These are phyloP conservation scores for Solanum peruvianum DNA, from an alignment of 257 asterid species.

Conservation along the genomic window DNA sequence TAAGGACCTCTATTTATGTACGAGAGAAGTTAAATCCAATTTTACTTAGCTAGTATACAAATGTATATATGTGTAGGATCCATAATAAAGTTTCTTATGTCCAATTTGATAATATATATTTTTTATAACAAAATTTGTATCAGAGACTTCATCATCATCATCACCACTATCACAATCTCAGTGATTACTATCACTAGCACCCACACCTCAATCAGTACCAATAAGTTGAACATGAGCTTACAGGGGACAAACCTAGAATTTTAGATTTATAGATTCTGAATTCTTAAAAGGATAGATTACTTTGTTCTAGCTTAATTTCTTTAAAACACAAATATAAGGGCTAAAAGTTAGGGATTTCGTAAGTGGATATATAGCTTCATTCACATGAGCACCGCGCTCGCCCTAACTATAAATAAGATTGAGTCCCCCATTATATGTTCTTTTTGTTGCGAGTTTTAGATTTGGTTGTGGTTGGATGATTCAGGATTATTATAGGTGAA, in stretches of 20 bases:
- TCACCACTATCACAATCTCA: neutral
- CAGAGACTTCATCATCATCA: too few relatives aligned
- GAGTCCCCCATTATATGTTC: neutral
- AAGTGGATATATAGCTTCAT: neutral
- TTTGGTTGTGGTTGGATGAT: neutral
- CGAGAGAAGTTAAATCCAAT: too few relatives aligned
- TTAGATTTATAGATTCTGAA: neutral
- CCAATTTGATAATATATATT: too few relatives aligned
- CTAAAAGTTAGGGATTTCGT: neutral
- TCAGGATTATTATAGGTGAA: neutral
- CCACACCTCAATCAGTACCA: neutral
- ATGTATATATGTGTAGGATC: too few relatives aligned
- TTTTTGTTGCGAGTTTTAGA: neutral
- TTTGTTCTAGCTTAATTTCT: neutral
- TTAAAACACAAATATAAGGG: neutral
- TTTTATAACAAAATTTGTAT: too few relatives aligned
- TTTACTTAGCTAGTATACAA: neutral
- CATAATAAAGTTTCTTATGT: too few relatives aligned
- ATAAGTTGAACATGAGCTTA: neutral
- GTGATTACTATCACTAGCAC: neutral
- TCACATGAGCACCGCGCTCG: too few relatives aligned
- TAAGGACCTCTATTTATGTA: too few relatives aligned
- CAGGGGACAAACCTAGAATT: accelerated
- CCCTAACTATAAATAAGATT: neutral
- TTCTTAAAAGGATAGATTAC: neutral